Evolutionary conservation across 208 protist species (phyloP).

Genomic region (Trypanosoma scelopori): DNA sequence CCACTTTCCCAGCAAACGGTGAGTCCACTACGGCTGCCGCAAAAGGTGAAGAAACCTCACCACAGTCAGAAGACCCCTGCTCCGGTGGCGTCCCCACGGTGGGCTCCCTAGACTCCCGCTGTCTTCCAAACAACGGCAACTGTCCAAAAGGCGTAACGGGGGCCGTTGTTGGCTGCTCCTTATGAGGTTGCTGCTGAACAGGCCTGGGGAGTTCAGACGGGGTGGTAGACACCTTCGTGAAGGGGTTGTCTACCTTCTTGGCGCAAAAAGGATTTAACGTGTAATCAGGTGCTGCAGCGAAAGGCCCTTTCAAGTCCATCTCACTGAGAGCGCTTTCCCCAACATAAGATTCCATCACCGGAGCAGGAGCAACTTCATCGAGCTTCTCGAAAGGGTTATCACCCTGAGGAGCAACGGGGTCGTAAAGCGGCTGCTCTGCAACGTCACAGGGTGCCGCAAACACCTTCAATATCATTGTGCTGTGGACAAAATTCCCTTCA

Average conservation of each 20-base stretch:
- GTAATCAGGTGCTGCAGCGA: constrained; percentile 45
- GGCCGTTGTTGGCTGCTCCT: constrained; percentile 37
- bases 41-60: constrained; percentile 67
- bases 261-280: constrained; percentile 50
- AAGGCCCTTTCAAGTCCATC: constrained; percentile 41
- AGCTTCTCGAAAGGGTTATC: constrained; percentile 54
- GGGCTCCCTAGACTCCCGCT: constrained; percentile 14
- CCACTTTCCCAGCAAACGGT: constrained; percentile 31
- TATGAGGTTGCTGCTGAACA: constrained; percentile 22
- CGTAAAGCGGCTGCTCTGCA: constrained; percentile 47
- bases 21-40: constrained; percentile 27
- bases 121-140: constrained; percentile 77
- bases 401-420: constrained; percentile 38
- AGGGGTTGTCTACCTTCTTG: constrained; percentile 48
- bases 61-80: constrained; percentile 7
- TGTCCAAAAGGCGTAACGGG: constrained; percentile 78
- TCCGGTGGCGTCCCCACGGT: constrained; percentile 4
- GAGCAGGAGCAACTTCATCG: not conserved
- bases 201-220: constrained; percentile 18
- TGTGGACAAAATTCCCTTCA: constrained; percentile 80
- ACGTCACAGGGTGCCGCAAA: constrained; percentile 64
- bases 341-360: constrained; percentile 15
- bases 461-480: constrained; percentile 88
- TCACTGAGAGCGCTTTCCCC: constrained; percentile 6
- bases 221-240: constrained; percentile 17